phyloP scores from a whole-genome alignment of 1,139 yeast genomes.

The Kodamaea fungicola region DNA sequence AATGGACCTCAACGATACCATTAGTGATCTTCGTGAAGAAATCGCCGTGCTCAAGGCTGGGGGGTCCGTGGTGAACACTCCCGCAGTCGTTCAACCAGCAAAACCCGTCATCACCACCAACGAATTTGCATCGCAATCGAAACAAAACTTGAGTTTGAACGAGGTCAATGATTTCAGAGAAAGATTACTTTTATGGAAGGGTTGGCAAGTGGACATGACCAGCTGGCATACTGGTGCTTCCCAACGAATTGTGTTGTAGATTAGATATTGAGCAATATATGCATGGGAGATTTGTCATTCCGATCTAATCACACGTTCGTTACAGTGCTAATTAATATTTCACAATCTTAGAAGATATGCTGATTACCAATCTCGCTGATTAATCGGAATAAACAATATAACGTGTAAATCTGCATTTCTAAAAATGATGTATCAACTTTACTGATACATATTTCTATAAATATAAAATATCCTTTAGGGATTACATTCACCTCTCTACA shows the following conservation, averaged over 20 bases:
- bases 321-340: too few species aligned
- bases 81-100: constrained; percentile 22
- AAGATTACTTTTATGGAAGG: constrained; percentile 60
- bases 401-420: too few species aligned
- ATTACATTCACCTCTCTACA: too few species aligned
- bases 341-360: too few species aligned
- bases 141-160: constrained; percentile 22
- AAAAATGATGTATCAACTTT: too few species aligned
- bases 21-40: constrained; percentile 24
- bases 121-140: constrained; percentile 32
- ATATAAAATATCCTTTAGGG: too few species aligned
- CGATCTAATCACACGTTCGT: too few species aligned
- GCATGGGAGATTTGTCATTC: too few species aligned
- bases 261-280: background rate
- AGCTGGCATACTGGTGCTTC: constrained; percentile 51
- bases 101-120: constrained; percentile 35
- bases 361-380: too few species aligned
- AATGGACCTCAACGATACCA: constrained; percentile 45
- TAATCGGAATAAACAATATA: too few species aligned
- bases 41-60: constrained; percentile 16
- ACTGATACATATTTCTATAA: too few species aligned
- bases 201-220: constrained; percentile 86
- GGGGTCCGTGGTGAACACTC: constrained; percentile 5
- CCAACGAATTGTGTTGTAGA: constrained; percentile 25
- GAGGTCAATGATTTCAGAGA: constrained; percentile 40